Base-by-base conservation (phyloP, 2,329 filamentous ascomycete genomes). In the Fonsecaea erecta region DNA sequence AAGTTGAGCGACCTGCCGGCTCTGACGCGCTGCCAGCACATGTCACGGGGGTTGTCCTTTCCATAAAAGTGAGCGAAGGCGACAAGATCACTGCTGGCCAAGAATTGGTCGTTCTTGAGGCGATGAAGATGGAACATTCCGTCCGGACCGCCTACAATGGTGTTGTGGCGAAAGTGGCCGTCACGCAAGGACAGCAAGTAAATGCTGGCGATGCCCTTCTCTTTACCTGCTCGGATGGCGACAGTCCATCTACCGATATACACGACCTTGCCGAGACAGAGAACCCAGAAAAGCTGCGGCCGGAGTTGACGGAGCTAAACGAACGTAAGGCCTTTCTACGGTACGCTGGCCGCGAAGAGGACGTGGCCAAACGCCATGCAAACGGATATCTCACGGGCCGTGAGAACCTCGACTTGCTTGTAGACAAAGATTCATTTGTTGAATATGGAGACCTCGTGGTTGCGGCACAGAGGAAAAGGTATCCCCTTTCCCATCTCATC, bases 71-170 rank as follows among this genome's bases (percentile, higher is more conserved):
- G 48, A 65, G 58, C 30, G 65, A 60, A 60, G 65, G 65, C 62
- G 65, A 67, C 62, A 67, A 65, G 55, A 54, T 67, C 59, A 65
- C 65, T 52, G 65, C 65, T 63, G 65, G 65, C 62, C 65, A 67
- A 63, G 65, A 67, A 65, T 54, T 67, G 65, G 58, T 60, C 54
- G 59, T 67, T 63, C 65, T 67, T 43, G 65, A 51, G 48, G 65
- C 65, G 18, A 67, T 67, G 65, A 67, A 67, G 54, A 67, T 67
- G 65, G 65, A 67, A 65, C 65, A 67, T 65, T 67, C 65, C 30
- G 65, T 67, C 32, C 65, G 62, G 48, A 67, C 62, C 62, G 54
- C 53, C 48, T 65, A 52, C 59, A 64, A 67, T 53, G 65, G 65
- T 60, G 59, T 63, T 59, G 65, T 67, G 43, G 57, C 35, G 26